Evolutionary conservation across 2,329 filamentous ascomycete genomes (phyloP), one percentile per base, ranked within the genome.

Genomic region (Pyricularia sp.): DNA sequence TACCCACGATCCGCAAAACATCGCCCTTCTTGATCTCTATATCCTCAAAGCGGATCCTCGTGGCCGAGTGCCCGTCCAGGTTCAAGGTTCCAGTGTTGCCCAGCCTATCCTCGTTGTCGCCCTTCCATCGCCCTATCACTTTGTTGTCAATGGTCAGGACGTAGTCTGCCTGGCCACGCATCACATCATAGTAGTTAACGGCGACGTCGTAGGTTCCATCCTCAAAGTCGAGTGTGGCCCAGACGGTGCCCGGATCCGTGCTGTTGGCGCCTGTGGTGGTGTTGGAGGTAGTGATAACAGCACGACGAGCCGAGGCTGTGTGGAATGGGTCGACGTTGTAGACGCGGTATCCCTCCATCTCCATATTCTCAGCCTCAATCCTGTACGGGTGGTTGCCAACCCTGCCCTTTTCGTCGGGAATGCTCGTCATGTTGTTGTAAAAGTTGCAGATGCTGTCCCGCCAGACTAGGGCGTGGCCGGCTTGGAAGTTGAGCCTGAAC

Each of bases 401-500:
- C 11, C 89, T 83, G 1, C 79, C 80, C 0, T 72, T 72, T 25
- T 82, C 78, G 71, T 92, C 90, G 0, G 84, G 75, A 63, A 92
- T 90, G 2, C 83, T 80, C 0, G 87, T 88, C 55, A 86, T 77
- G 74, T 86, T 88, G 74, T 81, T 73, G 77, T 90, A 92, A 78
- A 89, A 92, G 69, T 86, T 80, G 73, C 80, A 86, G 77, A 92
- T 86, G 0, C 86, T 82, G 73, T 92, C 90, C 17, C 90, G 83
- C 90, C 90, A 92, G 20, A 91, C 86, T 23, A 92, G 81, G 0
- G 88, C 82, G 76, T 92, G 90, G 0, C 89, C 90, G 0, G 90
- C 87, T 76, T 92, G 90, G 75, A 87, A 92, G 1, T 78, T 78
- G 12, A 90, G 83, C 2, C 86, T 83, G 77, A 84, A 87, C 0